A percentile compares a stretch with the other conserved stretches of the same genome.
Conservation (phyloP, 2,329 filamentous ascomycete species). For the Apiospora aurea region DNA sequence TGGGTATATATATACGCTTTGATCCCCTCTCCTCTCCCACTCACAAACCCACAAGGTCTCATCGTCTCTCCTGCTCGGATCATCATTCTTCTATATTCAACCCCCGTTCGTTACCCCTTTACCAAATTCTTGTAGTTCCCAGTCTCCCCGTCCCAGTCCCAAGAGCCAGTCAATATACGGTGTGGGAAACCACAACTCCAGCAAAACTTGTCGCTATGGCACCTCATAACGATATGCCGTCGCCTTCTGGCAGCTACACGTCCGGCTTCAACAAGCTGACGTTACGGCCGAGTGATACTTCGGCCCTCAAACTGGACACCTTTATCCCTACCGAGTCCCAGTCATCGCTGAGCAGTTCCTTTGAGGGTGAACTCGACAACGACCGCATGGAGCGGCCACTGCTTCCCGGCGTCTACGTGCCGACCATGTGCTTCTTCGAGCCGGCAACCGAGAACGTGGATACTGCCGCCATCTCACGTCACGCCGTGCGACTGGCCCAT, state of each 20-base stretch:
- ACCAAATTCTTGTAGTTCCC: neutral
- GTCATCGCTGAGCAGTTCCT: slow-evolving; percentile 37
- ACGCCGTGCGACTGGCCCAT: slow-evolving; percentile 74
- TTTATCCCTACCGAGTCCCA: slow-evolving; percentile 32
- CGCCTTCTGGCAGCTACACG: slow-evolving; percentile 44
- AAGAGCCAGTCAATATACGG: neutral
- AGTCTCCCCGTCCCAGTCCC: too few species aligned
- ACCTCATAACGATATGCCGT: slow-evolving; percentile 46
- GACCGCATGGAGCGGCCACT: slow-evolving; percentile 46
- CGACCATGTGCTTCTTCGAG: slow-evolving; percentile 78
- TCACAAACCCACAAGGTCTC: neutral
- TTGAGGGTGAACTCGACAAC: slow-evolving; percentile 39
- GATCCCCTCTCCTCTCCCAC: neutral
- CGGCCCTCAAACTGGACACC: slow-evolving; percentile 24
- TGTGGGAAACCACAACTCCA: neutral
- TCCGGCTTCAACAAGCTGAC: slow-evolving; percentile 38
- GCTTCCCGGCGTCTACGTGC: slow-evolving; percentile 70
- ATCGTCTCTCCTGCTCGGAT: neutral
- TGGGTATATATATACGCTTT: neutral
- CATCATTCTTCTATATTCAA: neutral
- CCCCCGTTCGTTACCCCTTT: neutral
- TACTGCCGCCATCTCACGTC: slow-evolving; percentile 62
- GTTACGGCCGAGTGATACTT: slow-evolving; percentile 35
- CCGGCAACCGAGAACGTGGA: slow-evolving; percentile 71
- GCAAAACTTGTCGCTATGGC: slow-evolving; percentile 37